These are phyloP conservation scores for Pisolithus microcarpus DNA, from an alignment of 768 basidiomycete species.

Conservation along the genomic window DNA sequence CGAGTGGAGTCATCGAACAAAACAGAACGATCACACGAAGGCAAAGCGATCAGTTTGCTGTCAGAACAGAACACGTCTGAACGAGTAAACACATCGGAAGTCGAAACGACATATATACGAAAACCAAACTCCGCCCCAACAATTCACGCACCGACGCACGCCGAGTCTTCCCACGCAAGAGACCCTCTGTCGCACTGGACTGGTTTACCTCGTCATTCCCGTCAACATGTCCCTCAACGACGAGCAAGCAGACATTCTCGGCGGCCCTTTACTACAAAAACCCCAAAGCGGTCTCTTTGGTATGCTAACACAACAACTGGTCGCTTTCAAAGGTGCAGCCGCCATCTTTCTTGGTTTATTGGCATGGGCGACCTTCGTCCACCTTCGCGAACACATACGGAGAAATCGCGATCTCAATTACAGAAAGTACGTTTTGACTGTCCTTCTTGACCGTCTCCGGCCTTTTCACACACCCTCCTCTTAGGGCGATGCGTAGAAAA, in stretches of 20 bases:
- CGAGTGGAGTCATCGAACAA: conserved; percentile 38
- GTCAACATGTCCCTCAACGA: conserved; percentile 44
- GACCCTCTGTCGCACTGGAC: neutral
- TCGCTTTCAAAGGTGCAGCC: conserved; percentile 31
- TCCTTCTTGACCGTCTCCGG: neutral
- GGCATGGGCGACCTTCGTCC: conserved; percentile 28
- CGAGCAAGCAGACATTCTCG: conserved; percentile 69
- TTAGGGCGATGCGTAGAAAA: conserved; percentile 62
- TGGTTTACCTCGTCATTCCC: conserved; percentile 10
- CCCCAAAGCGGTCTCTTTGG: conserved; percentile 20
- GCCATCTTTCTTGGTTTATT: conserved; percentile 29
- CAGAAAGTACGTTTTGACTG: conserved; percentile 46
- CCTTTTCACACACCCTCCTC: conserved; percentile 10
- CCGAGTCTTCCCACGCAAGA: neutral
- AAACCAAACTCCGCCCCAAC: too few species aligned
- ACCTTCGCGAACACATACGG: conserved; percentile 40
- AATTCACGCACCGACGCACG: neutral
- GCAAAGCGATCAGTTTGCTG: neutral
- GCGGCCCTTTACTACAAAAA: conserved; percentile 42
- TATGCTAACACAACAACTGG: conserved; percentile 31
- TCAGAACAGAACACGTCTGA: neutral
- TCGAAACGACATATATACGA: neutral
- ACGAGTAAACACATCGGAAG: neutral
- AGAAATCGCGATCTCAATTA: conserved; percentile 58
- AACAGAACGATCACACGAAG: neutral